phyloP scores from a whole-genome alignment of 768 basidiomycete genomes.

The Xerocomus spinulosus region DNA sequence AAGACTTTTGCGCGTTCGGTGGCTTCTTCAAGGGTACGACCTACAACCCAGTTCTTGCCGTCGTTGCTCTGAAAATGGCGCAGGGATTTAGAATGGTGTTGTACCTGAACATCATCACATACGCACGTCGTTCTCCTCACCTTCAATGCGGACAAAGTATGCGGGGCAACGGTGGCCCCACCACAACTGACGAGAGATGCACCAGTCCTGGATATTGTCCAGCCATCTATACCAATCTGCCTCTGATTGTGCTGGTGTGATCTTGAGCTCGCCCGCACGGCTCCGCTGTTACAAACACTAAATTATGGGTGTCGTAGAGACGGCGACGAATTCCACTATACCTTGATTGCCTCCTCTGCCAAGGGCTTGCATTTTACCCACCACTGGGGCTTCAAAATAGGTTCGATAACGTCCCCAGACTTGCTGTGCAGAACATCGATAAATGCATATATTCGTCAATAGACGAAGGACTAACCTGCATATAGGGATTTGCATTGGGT shows the following conservation, averaged over 20 bases:
- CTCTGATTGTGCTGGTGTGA: slow-evolving; percentile 82
- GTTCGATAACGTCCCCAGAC: slow-evolving; percentile 95
- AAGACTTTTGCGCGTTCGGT: slow-evolving; percentile 65
- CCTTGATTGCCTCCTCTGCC: slow-evolving; percentile 86
- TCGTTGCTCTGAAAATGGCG: slow-evolving; percentile 47
- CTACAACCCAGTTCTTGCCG: slow-evolving; percentile 88
- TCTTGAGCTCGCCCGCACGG: slow-evolving; percentile 76
- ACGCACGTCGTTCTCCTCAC: slow-evolving; percentile 60
- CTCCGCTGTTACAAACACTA: slow-evolving; percentile 57
- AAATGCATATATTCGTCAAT: background rate
- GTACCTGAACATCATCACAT: background rate
- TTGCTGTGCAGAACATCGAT: slow-evolving; percentile 48
- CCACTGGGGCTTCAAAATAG: slow-evolving; percentile 96
- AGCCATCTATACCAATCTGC: slow-evolving; percentile 97
- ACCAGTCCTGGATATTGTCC: slow-evolving; percentile 96
- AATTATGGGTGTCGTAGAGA: too few relatives aligned
- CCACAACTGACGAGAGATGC: slow-evolving; percentile 97
- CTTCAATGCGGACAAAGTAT: slow-evolving; percentile 86
- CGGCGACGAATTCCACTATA: slow-evolving; percentile 24
- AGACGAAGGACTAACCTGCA: slow-evolving; percentile 54
- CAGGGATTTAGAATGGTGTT: background rate
- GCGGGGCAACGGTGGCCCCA: slow-evolving; percentile 98
- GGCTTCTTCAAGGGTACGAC: slow-evolving; percentile 73
- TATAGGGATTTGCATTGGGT: slow-evolving; percentile 94
- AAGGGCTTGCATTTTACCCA: slow-evolving; percentile 93